Base-by-base conservation (phyloP, 805 yeast genomes). In the Starmera amethionina region DNA sequence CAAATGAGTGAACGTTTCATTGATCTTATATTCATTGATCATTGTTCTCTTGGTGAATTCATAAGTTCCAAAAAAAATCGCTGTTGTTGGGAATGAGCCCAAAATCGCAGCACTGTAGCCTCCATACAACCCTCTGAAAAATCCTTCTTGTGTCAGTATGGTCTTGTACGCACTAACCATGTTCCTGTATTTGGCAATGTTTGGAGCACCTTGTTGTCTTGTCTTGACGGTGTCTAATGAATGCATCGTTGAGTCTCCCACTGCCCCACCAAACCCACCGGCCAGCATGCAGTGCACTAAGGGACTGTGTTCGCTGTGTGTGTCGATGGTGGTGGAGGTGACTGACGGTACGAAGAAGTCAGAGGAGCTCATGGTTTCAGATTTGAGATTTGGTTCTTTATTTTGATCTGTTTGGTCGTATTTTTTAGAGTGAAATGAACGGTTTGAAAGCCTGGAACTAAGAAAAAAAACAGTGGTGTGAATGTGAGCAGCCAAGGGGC, bases 161-260 rank as follows among this genome's bases (percentile, higher is more conserved):
- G 90, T 80, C 25, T 62, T 46, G 52, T 83, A 87, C 0, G 97
- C 95, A 10, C 77, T 72, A 8, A 81, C 51, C 80, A 88, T 87
- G 51, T 73, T 79, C 44, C 65, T 72, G 60, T 90, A 90, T 58
- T 85, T 82, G 7, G 65, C 47, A 16, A 71, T 71, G 47, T 70
- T 66, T 18, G 84, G 79, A 4, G 95, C 84, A n/a, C 96, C 97
- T 57, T 93, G 99, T 59, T 93, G 98, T 46, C 98, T 70, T 2
- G 98, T 93, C 58, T 93, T 93, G 29, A 93, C 96, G 0, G 98
- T 93, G 56, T 93, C 99, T 30, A 93, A 63, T 0, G 97, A 89
- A 61, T 93, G 97, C 97, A 93, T 93, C 28, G 77, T 64, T 2
- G 93, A 73, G 54, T 90, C 98, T 12, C 97, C 97, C 32, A 89